These are phyloP conservation scores for Dentipellis sp. DNA, from an alignment of 768 basidiomycete genomes.

Conservation along the genomic window DNA sequence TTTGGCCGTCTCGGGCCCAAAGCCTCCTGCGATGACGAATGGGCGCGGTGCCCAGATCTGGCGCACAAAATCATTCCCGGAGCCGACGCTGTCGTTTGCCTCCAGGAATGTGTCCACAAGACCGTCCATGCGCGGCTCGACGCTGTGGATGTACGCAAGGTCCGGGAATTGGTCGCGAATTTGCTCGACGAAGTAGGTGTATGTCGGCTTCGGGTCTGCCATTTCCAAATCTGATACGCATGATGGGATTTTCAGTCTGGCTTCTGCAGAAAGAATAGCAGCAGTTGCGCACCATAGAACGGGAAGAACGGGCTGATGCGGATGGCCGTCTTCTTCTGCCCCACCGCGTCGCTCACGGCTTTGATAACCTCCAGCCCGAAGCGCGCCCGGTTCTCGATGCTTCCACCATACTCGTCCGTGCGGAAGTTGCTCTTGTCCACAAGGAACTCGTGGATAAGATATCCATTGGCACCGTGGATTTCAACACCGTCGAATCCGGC, in stretches of 20 bases:
- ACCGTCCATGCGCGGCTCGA: constrained; percentile 15
- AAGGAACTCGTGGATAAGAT: constrained; percentile 32
- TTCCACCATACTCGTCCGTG: constrained; percentile 36
- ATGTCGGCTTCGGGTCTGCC: constrained; percentile 17
- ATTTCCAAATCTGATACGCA: constrained; percentile 8
- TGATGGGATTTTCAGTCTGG: not conserved
- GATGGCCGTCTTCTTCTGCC: constrained; percentile 24
- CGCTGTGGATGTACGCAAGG: constrained; percentile 29
- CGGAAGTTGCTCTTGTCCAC: constrained; percentile 28
- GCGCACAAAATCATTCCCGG: constrained; percentile 13
- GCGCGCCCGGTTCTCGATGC: constrained; percentile 32
- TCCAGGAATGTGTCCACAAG: not conserved
- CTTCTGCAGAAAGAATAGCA: not conserved
- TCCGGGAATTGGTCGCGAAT: constrained; percentile 17
- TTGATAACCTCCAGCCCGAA: constrained; percentile 30
- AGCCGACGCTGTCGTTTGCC: not conserved
- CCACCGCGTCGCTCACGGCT: constrained; percentile 26
- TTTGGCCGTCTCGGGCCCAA: constrained; percentile 12
- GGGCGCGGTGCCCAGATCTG: constrained; percentile 12
- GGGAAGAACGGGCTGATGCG: constrained; percentile 21
- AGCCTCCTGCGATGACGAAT: constrained; percentile 14
- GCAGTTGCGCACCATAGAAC: not conserved
- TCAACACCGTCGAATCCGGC: constrained; percentile 22
- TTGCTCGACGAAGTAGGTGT: constrained; percentile 16
- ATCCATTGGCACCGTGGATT: constrained; percentile 21